phyloP scores from a whole-genome alignment of 306 rosid species.

The Glycyrrhiza uralensis region DNA sequence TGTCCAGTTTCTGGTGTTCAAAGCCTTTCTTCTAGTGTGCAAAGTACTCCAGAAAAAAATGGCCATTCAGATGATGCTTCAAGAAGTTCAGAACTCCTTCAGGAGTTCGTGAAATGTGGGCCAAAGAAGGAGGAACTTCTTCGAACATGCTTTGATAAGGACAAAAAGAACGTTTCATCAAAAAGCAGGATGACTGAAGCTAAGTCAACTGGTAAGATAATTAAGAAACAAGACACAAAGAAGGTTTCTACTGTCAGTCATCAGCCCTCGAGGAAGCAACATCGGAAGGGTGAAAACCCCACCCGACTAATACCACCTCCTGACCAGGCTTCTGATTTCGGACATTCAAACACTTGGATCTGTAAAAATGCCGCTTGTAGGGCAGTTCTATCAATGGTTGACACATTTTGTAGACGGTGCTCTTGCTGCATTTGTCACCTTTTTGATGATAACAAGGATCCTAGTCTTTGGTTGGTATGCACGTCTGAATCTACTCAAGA shows the following conservation, averaged over 20 bases:
- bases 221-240: slow-evolving; percentile 73
- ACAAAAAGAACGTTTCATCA: slow-evolving; percentile 45
- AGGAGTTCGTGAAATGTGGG: slow-evolving; percentile 72
- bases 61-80: slow-evolving; percentile 86
- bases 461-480: slow-evolving; percentile 97
- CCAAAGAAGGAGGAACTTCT: slow-evolving; percentile 67
- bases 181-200: slow-evolving; percentile 61
- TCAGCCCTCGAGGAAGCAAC: slow-evolving; percentile 65
- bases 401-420: slow-evolving; percentile 87
- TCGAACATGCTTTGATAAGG: slow-evolving; percentile 56
- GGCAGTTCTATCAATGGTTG: slow-evolving; percentile 75
- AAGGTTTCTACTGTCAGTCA: slow-evolving; percentile 54
- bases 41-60: slow-evolving; percentile 86
- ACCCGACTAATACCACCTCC: slow-evolving; percentile 48
- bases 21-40: slow-evolving; percentile 87
- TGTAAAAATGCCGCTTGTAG: slow-evolving; percentile 95
- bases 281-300: slow-evolving; percentile 79
- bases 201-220: slow-evolving; percentile 56
- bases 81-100: slow-evolving; percentile 77
- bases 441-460: slow-evolving; percentile 95
- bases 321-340: slow-evolving; percentile 66
- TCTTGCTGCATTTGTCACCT: slow-evolving; percentile 93
- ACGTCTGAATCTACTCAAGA: slow-evolving; percentile 66
- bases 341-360: slow-evolving; percentile 67
- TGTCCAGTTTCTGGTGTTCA: slow-evolving; percentile 76